A percentile compares a stretch with the other conserved stretches of the same genome.
These are phyloP conservation scores for Mycena alexandri DNA, from an alignment of 768 basidiomycete genomes.

Conservation along the genomic window DNA sequence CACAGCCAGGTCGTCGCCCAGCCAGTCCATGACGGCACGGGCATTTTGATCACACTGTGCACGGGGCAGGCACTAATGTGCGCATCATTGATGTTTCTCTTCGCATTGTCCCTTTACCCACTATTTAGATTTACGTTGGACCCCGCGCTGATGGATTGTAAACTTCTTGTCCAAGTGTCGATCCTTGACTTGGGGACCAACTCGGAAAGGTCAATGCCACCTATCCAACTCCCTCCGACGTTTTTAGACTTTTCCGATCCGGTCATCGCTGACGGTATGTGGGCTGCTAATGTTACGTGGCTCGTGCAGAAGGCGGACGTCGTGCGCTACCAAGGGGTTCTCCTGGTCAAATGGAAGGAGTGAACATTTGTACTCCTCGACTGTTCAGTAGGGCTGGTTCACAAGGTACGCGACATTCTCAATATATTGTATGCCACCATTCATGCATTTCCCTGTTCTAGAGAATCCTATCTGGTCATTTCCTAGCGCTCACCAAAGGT, in stretches of 20 bases:
- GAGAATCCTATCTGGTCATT: slow-evolving; percentile 19
- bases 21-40: slow-evolving; percentile 10
- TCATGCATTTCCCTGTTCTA: background rate
- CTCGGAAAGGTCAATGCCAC: slow-evolving; percentile 10
- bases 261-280: slow-evolving; percentile 19
- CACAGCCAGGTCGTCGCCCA: slow-evolving; percentile 14
- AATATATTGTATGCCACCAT: background rate
- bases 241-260: slow-evolving; percentile 7
- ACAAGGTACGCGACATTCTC: background rate
- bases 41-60: slow-evolving; percentile 19
- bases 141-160: slow-evolving; percentile 15
- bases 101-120: background rate
- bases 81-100: slow-evolving; percentile 1
- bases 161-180: slow-evolving; percentile 5
- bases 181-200: slow-evolving; percentile 16
- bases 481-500: slow-evolving; percentile 17
- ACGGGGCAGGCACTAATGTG: slow-evolving; percentile 10
- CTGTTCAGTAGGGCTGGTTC: background rate
- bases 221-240: slow-evolving; percentile 20
- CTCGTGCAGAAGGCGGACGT: no score
- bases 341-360: slow-evolving; percentile 7
- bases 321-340: background rate
- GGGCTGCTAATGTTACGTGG: no score
- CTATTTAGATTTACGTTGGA: slow-evolving; percentile 7
- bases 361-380: background rate